Evolutionary conservation across 2,329 filamentous ascomycete species (phyloP), one percentile per base, ranked within the genome.

Genomic region (Phialophora chinensis): DNA sequence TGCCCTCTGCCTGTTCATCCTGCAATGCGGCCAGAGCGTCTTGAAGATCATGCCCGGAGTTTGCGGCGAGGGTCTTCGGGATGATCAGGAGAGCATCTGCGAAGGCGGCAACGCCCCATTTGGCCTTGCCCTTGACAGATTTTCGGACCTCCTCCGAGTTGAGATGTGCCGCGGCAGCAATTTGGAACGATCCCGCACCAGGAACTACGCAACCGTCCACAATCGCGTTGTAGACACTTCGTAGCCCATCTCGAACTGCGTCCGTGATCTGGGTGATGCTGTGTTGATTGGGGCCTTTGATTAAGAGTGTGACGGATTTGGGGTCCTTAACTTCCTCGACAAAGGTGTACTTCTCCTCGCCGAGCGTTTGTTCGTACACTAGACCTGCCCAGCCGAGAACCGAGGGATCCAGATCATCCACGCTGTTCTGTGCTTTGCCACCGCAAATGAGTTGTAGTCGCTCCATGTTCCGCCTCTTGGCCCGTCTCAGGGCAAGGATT

Each of bases 381-480:
- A 92, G 87, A 62, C 95, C 95, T 60, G 95, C 95, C 93, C 94
- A 99, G 70, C 95, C 95, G 62, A 99, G 89, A 67, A 94, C 85
- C 55, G 96, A 92, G 1, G 93, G 90, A 3, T 89, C 88, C 69
- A 99, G 82, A 75, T 98, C 95, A 49, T 99, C 95, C 4, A 97
- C 94, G 74, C 92, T 97, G 86, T 99, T 99, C 81, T 97, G 94
- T 62, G 95, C 89, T 61, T 86, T 84, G 75, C 95, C 95, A 65
- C 95, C 95, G 77, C 93, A 97, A 68, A 98, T 88, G 71, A 99
- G 88, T 82, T 99, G 95, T 72, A 99, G 84, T 75, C 95, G 89
- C 85, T 99, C 95, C 95, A 99, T 99, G 83, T 99, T 99, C 78
- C 95, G 91, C 79, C 95, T 87, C 90, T 99, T 99, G 49, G 95